Conservation (phyloP, 1,284 basidiomycete genomes). For the Spongiforma sp. region DNA sequence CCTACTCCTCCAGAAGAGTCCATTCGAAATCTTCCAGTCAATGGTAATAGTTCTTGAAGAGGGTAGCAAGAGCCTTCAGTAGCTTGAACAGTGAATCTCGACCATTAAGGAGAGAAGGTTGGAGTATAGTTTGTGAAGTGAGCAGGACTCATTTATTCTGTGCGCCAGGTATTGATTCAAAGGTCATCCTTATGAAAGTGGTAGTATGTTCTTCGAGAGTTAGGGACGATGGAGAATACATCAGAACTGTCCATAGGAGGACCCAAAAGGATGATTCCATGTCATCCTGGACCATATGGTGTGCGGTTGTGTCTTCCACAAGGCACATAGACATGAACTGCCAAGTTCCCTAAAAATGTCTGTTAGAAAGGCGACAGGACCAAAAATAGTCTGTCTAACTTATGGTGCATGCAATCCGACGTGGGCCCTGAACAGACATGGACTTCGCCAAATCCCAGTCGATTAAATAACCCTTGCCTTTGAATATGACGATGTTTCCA, state of each 20-base stretch:
- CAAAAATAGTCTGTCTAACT: neutral
- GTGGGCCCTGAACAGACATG: neutral
- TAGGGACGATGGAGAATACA: neutral
- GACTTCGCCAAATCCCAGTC: conserved; percentile 1
- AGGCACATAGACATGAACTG: conserved; percentile 1
- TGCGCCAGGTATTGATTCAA: neutral
- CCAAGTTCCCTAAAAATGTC: neutral
- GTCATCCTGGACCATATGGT: neutral
- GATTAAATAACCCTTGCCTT: neutral
- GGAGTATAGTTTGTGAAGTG: neutral
- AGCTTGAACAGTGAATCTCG: neutral
- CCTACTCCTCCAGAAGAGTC: neutral
- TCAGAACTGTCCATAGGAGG: neutral
- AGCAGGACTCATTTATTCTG: neutral
- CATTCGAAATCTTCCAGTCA: neutral
- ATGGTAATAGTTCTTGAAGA: neutral
- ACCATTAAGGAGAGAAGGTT: neutral
- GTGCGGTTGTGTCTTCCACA: neutral
- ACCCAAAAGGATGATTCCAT: neutral
- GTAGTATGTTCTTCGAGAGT: neutral
- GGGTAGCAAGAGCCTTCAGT: neutral
- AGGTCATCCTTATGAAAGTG: neutral
- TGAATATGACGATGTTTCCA: neutral
- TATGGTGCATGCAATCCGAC: neutral
- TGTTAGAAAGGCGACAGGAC: neutral